Evolutionary conservation across 108 stramenopile species (phyloP).

Genomic region (Thalassiosira profunda): DNA sequence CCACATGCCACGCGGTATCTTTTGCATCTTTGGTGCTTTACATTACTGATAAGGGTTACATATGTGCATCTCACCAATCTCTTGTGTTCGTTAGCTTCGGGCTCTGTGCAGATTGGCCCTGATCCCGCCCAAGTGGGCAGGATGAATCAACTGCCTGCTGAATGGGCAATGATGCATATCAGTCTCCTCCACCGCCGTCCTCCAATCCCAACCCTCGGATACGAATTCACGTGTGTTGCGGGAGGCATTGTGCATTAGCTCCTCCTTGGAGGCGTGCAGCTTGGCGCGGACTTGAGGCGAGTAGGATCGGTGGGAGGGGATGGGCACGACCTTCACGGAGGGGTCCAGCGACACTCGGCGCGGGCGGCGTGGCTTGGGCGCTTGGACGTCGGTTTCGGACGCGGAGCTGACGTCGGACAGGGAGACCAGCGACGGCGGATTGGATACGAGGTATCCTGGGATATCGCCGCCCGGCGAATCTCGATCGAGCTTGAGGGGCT

Average conservation of each 20-base stretch:
- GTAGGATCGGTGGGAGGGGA: constrained; percentile 55
- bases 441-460: too few species aligned
- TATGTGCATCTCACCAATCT: too few species aligned
- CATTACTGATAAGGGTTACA: too few species aligned
- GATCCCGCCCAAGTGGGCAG: too few species aligned
- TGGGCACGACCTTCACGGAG: constrained; percentile 53
- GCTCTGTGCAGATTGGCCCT: too few species aligned
- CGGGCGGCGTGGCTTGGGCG: too few species aligned
- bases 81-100: too few species aligned
- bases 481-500: constrained; percentile 2
- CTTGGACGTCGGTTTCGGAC: too few species aligned
- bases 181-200: constrained; percentile 43
- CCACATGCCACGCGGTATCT: too few species aligned
- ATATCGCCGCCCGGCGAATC: constrained; percentile 2
- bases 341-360: constrained; percentile 53
- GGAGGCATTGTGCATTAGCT: constrained; percentile 41
- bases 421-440: too few species aligned
- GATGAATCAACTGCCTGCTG: constrained; percentile 5
- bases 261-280: constrained; percentile 42
- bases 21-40: too few species aligned
- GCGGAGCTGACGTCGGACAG: too few species aligned
- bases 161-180: constrained; percentile 7
- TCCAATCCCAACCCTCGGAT: constrained; percentile 64
- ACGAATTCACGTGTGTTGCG: constrained; percentile 62
- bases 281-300: constrained; percentile 41